A percentile compares a stretch with the other conserved stretches of the same genome.
phyloP scores from a whole-genome alignment of 805 yeast species.

The Starmerella vitae region DNA sequence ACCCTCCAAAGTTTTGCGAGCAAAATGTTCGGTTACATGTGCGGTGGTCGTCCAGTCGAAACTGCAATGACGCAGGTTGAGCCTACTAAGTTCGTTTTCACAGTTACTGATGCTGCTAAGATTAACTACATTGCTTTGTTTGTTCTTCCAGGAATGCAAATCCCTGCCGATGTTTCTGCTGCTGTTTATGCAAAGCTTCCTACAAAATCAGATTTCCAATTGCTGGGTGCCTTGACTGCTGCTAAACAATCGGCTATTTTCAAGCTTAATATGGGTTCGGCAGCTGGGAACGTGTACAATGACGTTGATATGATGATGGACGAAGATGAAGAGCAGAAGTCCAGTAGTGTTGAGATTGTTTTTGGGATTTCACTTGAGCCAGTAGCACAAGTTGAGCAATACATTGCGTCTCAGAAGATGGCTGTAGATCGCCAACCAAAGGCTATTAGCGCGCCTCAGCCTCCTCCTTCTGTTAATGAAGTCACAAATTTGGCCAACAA shows the following conservation, averaged over 20 bases:
- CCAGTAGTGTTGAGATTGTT: conserved; percentile 27
- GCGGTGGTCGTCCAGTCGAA: conserved; percentile 54
- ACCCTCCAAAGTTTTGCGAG: too few relatives aligned
- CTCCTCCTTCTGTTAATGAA: conserved; percentile 29
- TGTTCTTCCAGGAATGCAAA: conserved; percentile 63
- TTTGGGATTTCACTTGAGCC: conserved; percentile 93
- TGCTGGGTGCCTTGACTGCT: conserved; percentile 29
- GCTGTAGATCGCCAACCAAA: conserved; percentile 8
- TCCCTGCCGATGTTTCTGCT: conserved; percentile 62
- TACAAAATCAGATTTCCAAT: conserved; percentile 30
- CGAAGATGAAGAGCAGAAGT: conserved; percentile 32
- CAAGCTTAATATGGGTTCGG: conserved; percentile 43
- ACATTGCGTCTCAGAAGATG: conserved; percentile 27
- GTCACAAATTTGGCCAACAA: conserved; percentile 65
- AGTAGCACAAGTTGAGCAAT: conserved; percentile 46
- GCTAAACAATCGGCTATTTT: conserved; percentile 85
- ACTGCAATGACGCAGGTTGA: conserved; percentile 46
- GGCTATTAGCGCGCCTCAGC: conserved; percentile 8
- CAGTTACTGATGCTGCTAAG: conserved; percentile 47
- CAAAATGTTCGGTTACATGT: conserved; percentile 67
- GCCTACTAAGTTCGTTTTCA: conserved; percentile 49
- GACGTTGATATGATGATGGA: conserved; percentile 47
- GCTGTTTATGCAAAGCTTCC: conserved; percentile 80
- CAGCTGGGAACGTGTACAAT: conserved; percentile 19
- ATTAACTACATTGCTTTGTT: conserved; percentile 74